A percentile compares a stretch with the other conserved stretches of the same genome.
Conservation (phyloP, 805 yeast species). For the Brettanomyces bruxellensis region DNA sequence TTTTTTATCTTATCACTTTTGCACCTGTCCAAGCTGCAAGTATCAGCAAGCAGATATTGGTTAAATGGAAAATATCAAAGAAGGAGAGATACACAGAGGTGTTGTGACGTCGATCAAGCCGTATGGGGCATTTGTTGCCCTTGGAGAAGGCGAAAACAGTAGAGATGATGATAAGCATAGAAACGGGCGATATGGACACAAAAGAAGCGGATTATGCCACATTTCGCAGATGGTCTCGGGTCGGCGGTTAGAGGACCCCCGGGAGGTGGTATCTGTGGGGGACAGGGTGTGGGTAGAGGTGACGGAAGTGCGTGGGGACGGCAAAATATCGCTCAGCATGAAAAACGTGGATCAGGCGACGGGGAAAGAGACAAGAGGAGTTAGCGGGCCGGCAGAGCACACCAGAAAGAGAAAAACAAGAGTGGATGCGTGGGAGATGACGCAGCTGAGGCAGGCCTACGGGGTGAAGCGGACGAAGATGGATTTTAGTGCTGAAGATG, state of each 20-base stretch:
- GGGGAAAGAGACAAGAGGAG: slow-evolving; percentile 30
- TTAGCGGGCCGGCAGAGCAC: neutral
- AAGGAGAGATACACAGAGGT: slow-evolving; percentile 50
- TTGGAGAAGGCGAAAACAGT: slow-evolving; percentile 23
- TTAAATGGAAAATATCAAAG: neutral
- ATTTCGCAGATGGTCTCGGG: slow-evolving; percentile 50
- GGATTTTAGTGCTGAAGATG: slow-evolving; percentile 8
- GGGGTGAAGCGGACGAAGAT: slow-evolving; percentile 17
- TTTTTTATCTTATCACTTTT: too few relatives aligned
- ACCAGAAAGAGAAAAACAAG: slow-evolving; percentile 4
- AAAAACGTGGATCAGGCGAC: slow-evolving; percentile 62
- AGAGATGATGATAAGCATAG: slow-evolving; percentile 7
- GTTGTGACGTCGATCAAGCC: slow-evolving; percentile 46
- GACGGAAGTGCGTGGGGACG: slow-evolving; percentile 29
- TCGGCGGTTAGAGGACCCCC: slow-evolving; percentile 45
- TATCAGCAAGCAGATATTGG: too few relatives aligned
- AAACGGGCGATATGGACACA: neutral
- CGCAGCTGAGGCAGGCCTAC: slow-evolving; percentile 48
- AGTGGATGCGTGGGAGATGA: slow-evolving; percentile 76
- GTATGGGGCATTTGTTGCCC: slow-evolving; percentile 72
- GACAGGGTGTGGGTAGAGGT: slow-evolving; percentile 64
- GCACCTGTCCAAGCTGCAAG: too few relatives aligned
- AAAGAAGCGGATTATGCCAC: slow-evolving; percentile 62
- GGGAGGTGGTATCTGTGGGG: slow-evolving; percentile 44
- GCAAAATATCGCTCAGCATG: slow-evolving; percentile 55